These are phyloP conservation scores for Triticum aestivum DNA, from an alignment of 176 grass and related monocot species.

Conservation along the genomic window IWGSC_CS_RefSeq_v2.1 NC_057796.1:416356637-416357136, in stretches of 20 bases:
- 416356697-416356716: not conserved
- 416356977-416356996: not conserved
- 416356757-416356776: slow-evolving; percentile 23
- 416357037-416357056: not conserved
- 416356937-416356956: slow-evolving; percentile 23
- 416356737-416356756: not conserved
- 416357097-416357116: not conserved
- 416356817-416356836: slow-evolving; percentile 29
- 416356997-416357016: not conserved
- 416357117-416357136: slow-evolving; percentile 39
- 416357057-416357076: no score
- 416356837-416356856: slow-evolving; percentile 19
- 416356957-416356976: not conserved
- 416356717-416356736: no score
- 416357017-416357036: not conserved
- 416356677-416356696: not conserved
- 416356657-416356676: no score
- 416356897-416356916: not conserved
- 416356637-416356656: no score
- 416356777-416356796: slow-evolving; percentile 5
- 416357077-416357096: not conserved
- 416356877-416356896: slow-evolving; percentile 18
- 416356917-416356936: not conserved
- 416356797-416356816: slow-evolving; percentile 35
- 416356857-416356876: slow-evolving; percentile 14